phyloP scores from a whole-genome alignment of 345 rosid genomes.

The Ricinus communis region DNA sequence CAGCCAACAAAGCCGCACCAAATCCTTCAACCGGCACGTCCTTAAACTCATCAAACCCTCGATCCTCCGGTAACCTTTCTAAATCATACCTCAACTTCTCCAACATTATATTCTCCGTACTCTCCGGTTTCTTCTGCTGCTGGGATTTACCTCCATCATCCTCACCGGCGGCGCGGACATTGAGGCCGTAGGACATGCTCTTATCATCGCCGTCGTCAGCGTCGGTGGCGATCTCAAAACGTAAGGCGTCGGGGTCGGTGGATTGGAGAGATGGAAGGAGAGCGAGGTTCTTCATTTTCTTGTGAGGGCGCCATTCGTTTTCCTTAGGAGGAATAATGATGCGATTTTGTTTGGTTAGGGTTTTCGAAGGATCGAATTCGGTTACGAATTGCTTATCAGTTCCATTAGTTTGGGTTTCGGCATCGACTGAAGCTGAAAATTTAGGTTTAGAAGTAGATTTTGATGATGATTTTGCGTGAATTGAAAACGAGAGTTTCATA shows the following conservation, averaged over 20 bases:
- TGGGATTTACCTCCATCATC: not conserved
- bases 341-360: not conserved
- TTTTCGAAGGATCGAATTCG: conserved; percentile 16
- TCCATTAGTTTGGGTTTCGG: not conserved
- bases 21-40: conserved; percentile 78
- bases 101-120: conserved; percentile 38
- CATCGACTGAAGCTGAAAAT: not conserved
- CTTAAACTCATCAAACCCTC: conserved; percentile 55
- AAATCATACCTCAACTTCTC: conserved; percentile 56
- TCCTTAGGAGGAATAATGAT: conserved; percentile 10
- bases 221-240: conserved; percentile 15
- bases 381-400: conserved; percentile 12
- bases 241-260: not conserved
- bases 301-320: conserved; percentile 29
- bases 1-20: conserved; percentile 69
- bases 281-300: conserved; percentile 27
- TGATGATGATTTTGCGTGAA: conserved; percentile 2
- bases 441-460: conserved; percentile 12
- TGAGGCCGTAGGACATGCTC: conserved; percentile 58
- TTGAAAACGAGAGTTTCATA: conserved; percentile 23
- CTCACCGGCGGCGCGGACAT: conserved; percentile 34
- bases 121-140: conserved; percentile 10
- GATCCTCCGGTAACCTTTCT: conserved; percentile 61
- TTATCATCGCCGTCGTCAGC: conserved; percentile 20
- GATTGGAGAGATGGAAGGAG: conserved; percentile 17